Evolutionary conservation across 768 basidiomycete genomes (phyloP).

Genomic region (Trametes villosa): DNA sequence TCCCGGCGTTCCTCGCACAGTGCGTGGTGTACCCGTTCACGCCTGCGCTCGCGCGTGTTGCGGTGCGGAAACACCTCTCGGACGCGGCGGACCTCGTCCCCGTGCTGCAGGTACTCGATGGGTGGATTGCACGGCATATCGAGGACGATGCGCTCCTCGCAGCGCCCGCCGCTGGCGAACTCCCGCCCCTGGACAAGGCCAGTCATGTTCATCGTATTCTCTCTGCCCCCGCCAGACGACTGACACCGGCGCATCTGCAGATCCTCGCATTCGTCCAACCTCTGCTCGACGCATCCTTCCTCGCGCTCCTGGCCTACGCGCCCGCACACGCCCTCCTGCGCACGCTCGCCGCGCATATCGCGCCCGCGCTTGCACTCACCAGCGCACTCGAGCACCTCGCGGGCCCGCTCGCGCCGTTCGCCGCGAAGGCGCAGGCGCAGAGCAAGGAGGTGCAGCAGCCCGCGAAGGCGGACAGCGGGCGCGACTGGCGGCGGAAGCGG

Average conservation of each 20-base stretch:
- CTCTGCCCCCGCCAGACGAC: background rate
- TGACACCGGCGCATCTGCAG: conserved; percentile 38
- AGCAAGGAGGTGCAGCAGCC: background rate
- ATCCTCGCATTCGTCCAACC: conserved; percentile 63
- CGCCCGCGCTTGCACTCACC: conserved; percentile 56
- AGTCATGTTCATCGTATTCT: background rate
- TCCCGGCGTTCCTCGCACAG: conserved; percentile 42
- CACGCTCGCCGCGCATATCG: conserved; percentile 52
- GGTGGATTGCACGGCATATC: conserved; percentile 48
- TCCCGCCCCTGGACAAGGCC: conserved; percentile 52
- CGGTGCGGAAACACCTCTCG: conserved; percentile 53
- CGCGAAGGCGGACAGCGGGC: conserved; percentile 26
- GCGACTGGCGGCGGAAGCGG: conserved; percentile 44
- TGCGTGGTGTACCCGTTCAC: conserved; percentile 48
- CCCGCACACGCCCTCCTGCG: conserved; percentile 60
- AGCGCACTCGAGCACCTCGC: conserved; percentile 59
- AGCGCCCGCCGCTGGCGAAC: conserved; percentile 2
- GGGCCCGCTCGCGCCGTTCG: conserved; percentile 66
- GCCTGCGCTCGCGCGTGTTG: conserved; percentile 46
- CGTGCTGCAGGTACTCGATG: conserved; percentile 51
- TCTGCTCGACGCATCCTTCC: conserved; percentile 73
- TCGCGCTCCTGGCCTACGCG: conserved; percentile 65
- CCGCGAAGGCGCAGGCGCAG: conserved; percentile 46
- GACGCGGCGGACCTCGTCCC: conserved; percentile 53
- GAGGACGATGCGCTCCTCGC: conserved; percentile 43